Base-by-base conservation (phyloP, 768 basidiomycete genomes). In the Suillus spraguei region DNA sequence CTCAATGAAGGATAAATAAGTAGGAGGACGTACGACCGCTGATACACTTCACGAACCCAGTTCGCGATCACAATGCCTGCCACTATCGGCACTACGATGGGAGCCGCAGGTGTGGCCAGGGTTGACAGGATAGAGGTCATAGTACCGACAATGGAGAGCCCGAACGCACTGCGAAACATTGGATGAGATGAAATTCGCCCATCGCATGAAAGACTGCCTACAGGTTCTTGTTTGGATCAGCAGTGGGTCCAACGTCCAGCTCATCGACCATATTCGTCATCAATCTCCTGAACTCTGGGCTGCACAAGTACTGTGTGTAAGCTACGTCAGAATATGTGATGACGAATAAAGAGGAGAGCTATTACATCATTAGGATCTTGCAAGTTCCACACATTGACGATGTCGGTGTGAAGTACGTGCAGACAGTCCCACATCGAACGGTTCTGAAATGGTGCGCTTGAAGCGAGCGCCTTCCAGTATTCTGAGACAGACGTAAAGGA, bases 351-450 rank as follows among this genome's bases (percentile, higher is more conserved):
- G 2, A 42, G n/a, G 38, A 62, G 2, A 39, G 13, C 13, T 1
- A 59, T 36, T 59, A 62, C 61, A 17, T 16, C 16, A 8, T 38
- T 2, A 28, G 61, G 55, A 52, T 67, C 66, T 17, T 36, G 24
- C 39, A 71, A 67, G 49, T 71, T 71, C 70, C 71, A 71, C 10
- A 64, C 59, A 3, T 42, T 14, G 22, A 71, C 46, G 22, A 71
- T 69, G 46, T 71, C 70, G 1, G 59, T 32, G 52, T 70, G 69
- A n/a, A 70, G 61, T 14, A 68, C 62, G 3, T 63, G 28, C 0
- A 70, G 28, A 52, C 70, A 70, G 9, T 38, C 38, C 55, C 16
- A 24, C 36, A 16, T 36, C 2, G 22, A 16, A 36, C 22, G 54
- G 11, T 33, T 13, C 32, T n/a, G 17, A 39, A 71, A 71, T n/a